Evolutionary conservation across 2,329 filamentous ascomycete genomes (phyloP), one percentile per base, ranked within the genome.

Genomic region (Drechmeria coniospora): DNA sequence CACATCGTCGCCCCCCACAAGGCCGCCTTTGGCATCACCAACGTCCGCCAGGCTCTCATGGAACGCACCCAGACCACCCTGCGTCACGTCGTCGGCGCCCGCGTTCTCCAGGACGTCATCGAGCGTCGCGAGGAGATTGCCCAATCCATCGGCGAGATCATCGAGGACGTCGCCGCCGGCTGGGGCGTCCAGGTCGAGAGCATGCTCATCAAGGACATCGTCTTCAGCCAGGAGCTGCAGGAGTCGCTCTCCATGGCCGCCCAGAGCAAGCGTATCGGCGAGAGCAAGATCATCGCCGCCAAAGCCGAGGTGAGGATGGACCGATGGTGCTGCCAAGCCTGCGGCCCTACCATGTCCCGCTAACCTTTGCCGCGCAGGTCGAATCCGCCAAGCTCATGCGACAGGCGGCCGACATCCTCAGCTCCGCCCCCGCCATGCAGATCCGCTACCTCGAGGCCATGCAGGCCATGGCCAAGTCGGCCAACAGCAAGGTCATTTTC

Each of bases 141-240:
- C 2, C 77, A 86, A 57, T 90, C 79, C 32, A 95, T 95, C 36
- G 76, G 83, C 36, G 87, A 94, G 56, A 95, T 95, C 44, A 95
- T 98, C 43, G 90, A 95, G 50, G 86, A 94, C 42, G 90, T 93
- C 1, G 87, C 90, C 5, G 63, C 72, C 8, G 83, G 82, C 35
- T 98, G 90, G 90, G 90, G 90, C 57, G 87, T 93, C 6, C 74
- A 82, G 48, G 90, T 95, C 32, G 90, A 95, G 65, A 86, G 78
- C 47, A 98, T 98, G 87, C 74, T 98, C 41, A 87, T 98, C 69
- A 95, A 98, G 62, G 90, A 98, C 56, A 92, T 98, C 50, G 80
- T 95, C 51, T 98, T 98, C 71, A 84, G 75, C 57, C 74, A 83
- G 48, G 90, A 95, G 42, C 68, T 98, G 24, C 90, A 98, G 57